These are phyloP conservation scores for Daedaleopsis nitida DNA, from an alignment of 768 basidiomycete genomes.

Conservation along the genomic window DNA sequence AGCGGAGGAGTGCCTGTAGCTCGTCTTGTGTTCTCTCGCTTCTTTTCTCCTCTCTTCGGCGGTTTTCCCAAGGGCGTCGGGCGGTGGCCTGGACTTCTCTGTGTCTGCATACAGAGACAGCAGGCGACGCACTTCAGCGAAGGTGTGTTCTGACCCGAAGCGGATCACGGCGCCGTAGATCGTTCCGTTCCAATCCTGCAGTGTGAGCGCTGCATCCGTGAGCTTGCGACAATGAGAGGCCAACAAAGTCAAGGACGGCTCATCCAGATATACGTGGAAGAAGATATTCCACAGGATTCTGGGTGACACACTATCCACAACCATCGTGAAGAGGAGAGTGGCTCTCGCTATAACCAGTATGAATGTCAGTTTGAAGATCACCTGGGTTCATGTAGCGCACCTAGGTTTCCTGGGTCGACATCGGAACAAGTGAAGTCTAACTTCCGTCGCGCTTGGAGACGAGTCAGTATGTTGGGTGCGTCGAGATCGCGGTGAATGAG, in stretches of 20 bases:
- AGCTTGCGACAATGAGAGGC: slow-evolving; percentile 43
- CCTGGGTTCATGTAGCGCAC: slow-evolving; percentile 26
- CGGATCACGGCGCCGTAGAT: slow-evolving; percentile 40
- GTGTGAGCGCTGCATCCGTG: slow-evolving; percentile 11
- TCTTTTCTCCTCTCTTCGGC: neutral
- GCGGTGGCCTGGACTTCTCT: neutral
- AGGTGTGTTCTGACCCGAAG: slow-evolving; percentile 41
- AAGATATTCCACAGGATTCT: slow-evolving; percentile 45
- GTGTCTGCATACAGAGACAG: slow-evolving; percentile 35
- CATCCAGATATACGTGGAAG: slow-evolving; percentile 50
- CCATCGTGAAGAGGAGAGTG: slow-evolving; percentile 45
- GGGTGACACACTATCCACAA: slow-evolving; percentile 34
- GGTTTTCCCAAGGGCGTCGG: neutral
- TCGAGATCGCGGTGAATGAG: neutral
- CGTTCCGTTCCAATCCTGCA: slow-evolving; percentile 42
- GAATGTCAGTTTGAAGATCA: neutral
- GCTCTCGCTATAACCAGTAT: slow-evolving; percentile 43
- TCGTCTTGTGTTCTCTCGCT: neutral
- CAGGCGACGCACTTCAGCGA: slow-evolving; percentile 41
- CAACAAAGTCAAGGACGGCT: slow-evolving; percentile 35
- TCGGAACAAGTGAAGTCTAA: slow-evolving; percentile 57
- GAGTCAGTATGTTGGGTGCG: neutral
- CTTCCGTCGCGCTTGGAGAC: slow-evolving; percentile 21
- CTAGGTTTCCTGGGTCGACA: slow-evolving; percentile 48
- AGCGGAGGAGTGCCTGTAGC: neutral